Evolutionary conservation across 495 filamentous ascomycete species (phyloP).

Genomic region (Xanthoparmelia taractica): DNA sequence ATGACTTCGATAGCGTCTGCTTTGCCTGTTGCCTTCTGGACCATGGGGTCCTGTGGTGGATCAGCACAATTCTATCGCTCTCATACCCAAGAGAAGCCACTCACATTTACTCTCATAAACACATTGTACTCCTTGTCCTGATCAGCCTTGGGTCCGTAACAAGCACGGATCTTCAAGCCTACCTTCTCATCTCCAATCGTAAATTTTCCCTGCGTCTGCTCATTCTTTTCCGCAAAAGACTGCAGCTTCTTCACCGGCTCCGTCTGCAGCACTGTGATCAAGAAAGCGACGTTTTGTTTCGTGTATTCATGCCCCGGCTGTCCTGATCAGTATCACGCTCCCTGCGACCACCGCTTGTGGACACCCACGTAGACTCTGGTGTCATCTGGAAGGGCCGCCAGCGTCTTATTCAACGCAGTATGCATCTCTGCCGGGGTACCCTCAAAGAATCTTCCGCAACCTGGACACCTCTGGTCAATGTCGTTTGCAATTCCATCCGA

Average conservation of each 20-base stretch:
- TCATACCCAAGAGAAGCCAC: slow-evolving; percentile 25
- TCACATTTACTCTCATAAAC: slow-evolving; percentile 84
- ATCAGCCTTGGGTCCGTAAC: background rate
- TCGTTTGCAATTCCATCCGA: background rate
- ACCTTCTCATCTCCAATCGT: slow-evolving; percentile 98
- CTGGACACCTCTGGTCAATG: slow-evolving; percentile 35
- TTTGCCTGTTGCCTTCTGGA: slow-evolving; percentile 78
- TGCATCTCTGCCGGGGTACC: slow-evolving; percentile 88
- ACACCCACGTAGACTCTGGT: slow-evolving; percentile 80
- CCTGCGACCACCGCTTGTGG: background rate
- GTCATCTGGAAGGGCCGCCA: slow-evolving; percentile 77
- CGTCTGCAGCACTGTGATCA: slow-evolving; percentile 54
- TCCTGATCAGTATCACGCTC: slow-evolving; percentile 7
- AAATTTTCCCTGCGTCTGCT: slow-evolving; percentile 89
- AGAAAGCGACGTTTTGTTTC: slow-evolving; percentile 86
- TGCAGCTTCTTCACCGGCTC: slow-evolving; percentile 70
- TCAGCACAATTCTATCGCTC: background rate
- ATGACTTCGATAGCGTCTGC: slow-evolving; percentile 81
- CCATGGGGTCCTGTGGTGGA: slow-evolving; percentile 58
- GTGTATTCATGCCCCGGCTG: slow-evolving; percentile 97
- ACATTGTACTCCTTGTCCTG: slow-evolving; percentile 75
- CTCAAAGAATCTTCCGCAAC: slow-evolving; percentile 97
- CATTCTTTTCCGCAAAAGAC: slow-evolving; percentile 67
- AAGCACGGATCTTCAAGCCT: slow-evolving; percentile 16
- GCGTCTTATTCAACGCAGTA: slow-evolving; percentile 76